Evolutionary conservation across 1,284 basidiomycete genomes (phyloP).

Genomic region (Tilletia walkeri): DNA sequence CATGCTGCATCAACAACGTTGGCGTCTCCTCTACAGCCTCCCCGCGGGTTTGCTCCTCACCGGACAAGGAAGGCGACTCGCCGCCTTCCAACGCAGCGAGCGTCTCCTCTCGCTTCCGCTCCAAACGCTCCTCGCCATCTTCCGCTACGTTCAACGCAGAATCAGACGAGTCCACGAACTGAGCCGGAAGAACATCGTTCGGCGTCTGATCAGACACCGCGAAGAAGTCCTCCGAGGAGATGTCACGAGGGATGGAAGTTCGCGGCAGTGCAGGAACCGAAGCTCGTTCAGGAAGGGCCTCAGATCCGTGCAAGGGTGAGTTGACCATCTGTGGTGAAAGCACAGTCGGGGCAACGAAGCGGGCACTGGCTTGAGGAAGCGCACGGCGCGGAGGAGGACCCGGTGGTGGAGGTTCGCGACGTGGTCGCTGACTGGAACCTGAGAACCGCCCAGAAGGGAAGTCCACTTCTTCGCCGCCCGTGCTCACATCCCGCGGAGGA

Average conservation of each 20-base stretch:
- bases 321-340: too few relatives aligned
- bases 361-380: background rate
- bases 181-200: background rate
- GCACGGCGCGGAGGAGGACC: background rate
- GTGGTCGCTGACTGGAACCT: background rate
- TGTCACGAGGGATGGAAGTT: too few relatives aligned
- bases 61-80: background rate
- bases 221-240: too few relatives aligned
- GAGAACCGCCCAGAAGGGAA: too few relatives aligned
- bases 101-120: slow-evolving; percentile 1
- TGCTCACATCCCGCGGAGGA: background rate
- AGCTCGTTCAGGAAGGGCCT: too few relatives aligned
- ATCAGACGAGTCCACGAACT: background rate
- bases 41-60: background rate
- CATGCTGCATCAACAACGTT: slow-evolving; percentile 12
- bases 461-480: too few relatives aligned
- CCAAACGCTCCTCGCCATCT: background rate
- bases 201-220: background rate
- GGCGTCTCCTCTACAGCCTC: background rate
- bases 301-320: too few relatives aligned
- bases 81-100: background rate
- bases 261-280: too few relatives aligned
- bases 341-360: background rate
- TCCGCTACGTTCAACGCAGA: background rate
- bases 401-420: background rate